phyloP scores from a whole-genome alignment of 2,329 filamentous ascomycete species.

The Aspergillus brasiliensis region DNA sequence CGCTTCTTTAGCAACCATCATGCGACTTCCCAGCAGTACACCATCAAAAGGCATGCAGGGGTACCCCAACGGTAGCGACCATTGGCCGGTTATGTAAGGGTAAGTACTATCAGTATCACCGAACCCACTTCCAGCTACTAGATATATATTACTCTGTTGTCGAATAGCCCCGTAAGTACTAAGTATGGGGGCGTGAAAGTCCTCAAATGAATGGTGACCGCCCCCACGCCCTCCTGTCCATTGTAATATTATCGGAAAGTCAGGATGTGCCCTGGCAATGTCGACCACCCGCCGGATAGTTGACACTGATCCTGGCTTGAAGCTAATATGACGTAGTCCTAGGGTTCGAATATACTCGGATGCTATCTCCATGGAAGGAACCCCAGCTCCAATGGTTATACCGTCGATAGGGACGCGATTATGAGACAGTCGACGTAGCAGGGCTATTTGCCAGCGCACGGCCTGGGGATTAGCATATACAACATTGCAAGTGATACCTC shows the following conservation, averaged over 20 bases:
- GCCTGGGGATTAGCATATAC: slow-evolving; percentile 58
- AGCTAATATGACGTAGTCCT: slow-evolving; percentile 87
- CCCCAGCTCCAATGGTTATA: slow-evolving; percentile 87
- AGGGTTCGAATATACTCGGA: slow-evolving; percentile 93
- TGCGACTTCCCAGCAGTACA: slow-evolving; percentile 84
- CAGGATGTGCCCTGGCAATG: slow-evolving; percentile 90
- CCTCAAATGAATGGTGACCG: slow-evolving; percentile 92
- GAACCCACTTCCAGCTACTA: slow-evolving; percentile 89
- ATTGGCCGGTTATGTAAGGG: slow-evolving; percentile 84
- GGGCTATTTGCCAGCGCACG: slow-evolving; percentile 56
- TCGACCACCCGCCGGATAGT: slow-evolving; percentile 88
- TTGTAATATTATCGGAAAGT: slow-evolving; percentile 88
- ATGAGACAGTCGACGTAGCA: slow-evolving; percentile 59
- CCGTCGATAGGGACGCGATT: slow-evolving; percentile 86
- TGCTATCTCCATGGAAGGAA: slow-evolving; percentile 89
- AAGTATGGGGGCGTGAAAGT: slow-evolving; percentile 89
- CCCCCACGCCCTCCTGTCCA: slow-evolving; percentile 95
- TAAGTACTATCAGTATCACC: slow-evolving; percentile 89
- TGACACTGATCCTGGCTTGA: slow-evolving; percentile 89
- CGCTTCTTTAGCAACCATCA: slow-evolving; percentile 94
- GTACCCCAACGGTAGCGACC: slow-evolving; percentile 85
- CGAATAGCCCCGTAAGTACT: slow-evolving; percentile 81
- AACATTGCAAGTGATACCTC: slow-evolving; percentile 56
- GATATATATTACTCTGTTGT: slow-evolving; percentile 74
- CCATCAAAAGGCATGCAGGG: slow-evolving; percentile 94